Percentiles rank a stretch among this genome's conserved stretches.
These are phyloP conservation scores for Tuber brumale DNA, from an alignment of 495 filamentous ascomycete species.

Conservation along the genomic window DNA sequence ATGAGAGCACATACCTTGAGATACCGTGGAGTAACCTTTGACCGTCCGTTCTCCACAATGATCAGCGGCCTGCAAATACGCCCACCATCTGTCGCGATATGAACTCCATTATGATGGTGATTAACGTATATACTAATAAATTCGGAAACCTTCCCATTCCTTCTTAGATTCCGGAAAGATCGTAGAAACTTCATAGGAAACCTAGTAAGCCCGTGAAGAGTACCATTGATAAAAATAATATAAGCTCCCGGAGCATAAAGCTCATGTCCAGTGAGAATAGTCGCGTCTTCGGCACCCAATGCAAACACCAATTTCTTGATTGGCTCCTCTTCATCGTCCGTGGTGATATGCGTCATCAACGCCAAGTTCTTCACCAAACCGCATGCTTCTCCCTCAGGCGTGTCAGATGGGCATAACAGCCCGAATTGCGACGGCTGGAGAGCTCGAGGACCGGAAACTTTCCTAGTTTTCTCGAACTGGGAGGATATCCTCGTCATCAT, in stretches of 20 bases:
- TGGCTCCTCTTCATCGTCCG: constrained; percentile 83
- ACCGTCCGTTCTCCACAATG: constrained; percentile 77
- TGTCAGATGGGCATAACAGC: constrained; percentile 94
- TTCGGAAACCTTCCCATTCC: constrained; percentile 81
- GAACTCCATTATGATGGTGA: constrained; percentile 79
- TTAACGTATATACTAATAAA: constrained; percentile 96
- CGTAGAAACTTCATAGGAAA: constrained; percentile 76
- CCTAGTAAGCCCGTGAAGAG: constrained; percentile 74
- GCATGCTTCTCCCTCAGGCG: constrained; percentile 95
- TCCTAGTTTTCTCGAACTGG: constrained; percentile 97
- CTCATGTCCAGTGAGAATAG: constrained; percentile 61
- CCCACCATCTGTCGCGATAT: constrained; percentile 94
- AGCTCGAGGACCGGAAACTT: constrained; percentile 89
- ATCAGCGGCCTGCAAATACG: constrained; percentile 92
- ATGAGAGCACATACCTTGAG: constrained; percentile 48
- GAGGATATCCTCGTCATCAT: constrained; percentile 99
- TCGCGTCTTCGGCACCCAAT: constrained; percentile 59
- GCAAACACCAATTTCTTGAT: constrained; percentile 72
- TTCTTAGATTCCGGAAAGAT: constrained; percentile 72
- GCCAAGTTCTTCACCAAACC: constrained; percentile 97
- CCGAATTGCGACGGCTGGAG: constrained; percentile 96
- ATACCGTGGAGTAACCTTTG: constrained; percentile 67
- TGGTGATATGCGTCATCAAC: constrained; percentile 98
- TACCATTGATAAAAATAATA: constrained; percentile 91
- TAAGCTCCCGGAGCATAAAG: constrained; percentile 77